These are phyloP conservation scores for Verticillium longisporum DNA, from an alignment of 2,329 filamentous ascomycete genomes.

Conservation along the genomic window DNA sequence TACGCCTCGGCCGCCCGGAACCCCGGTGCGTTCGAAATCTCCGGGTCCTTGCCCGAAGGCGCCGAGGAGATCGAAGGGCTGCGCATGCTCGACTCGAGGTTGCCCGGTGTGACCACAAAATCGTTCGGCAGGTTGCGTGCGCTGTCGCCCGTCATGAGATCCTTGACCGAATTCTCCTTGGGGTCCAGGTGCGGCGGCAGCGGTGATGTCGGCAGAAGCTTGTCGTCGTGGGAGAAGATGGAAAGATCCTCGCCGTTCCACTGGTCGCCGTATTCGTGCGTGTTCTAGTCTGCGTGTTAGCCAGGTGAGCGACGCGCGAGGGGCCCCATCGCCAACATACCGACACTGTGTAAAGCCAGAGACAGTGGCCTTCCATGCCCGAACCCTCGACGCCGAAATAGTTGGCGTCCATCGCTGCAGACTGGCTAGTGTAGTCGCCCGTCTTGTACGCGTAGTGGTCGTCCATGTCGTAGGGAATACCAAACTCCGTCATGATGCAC, in stretches of 20 bases:
- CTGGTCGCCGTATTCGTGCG: conserved; percentile 81
- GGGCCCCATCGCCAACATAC: conserved; percentile 33
- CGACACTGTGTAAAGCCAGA: conserved; percentile 79
- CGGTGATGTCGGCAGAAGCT: conserved; percentile 46
- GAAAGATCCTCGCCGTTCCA: conserved; percentile 98
- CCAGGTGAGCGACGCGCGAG: neutral
- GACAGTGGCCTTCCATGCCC: conserved; percentile 72
- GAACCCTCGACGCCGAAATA: conserved; percentile 87
- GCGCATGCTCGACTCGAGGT: conserved; percentile 67
- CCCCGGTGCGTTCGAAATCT: conserved; percentile 59
- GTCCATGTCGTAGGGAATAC: conserved; percentile 98
- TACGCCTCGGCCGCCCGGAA: conserved; percentile 91
- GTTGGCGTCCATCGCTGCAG: conserved; percentile 89
- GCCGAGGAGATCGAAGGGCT: conserved; percentile 56
- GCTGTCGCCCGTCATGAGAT: conserved; percentile 11
- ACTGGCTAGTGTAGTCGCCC: conserved; percentile 90
- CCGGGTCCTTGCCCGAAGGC: conserved; percentile 37
- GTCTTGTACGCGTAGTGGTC: conserved; percentile 92
- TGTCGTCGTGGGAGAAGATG: conserved; percentile 81
- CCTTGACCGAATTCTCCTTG: conserved; percentile 24
- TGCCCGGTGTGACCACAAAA: conserved; percentile 67
- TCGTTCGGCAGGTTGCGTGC: conserved; percentile 37
- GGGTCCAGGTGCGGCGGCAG: conserved; percentile 33
- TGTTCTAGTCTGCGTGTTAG: conserved; percentile 51
- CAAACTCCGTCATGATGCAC: conserved; percentile 88